Base-by-base conservation (phyloP, 169 alveolate genomes). In the Theileria annulata region DNA sequence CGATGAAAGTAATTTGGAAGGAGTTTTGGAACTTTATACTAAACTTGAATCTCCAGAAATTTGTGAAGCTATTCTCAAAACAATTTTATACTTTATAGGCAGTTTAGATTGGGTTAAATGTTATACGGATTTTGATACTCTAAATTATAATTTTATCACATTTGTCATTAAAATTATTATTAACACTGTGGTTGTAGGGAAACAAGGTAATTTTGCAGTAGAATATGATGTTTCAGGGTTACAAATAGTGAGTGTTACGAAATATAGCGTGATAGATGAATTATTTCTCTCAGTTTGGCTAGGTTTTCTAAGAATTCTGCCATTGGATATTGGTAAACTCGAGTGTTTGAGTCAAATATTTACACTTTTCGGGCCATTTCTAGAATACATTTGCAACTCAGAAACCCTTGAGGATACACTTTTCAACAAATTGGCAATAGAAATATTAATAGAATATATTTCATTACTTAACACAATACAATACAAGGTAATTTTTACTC, bases 41-140 rank as follows among this genome's bases (percentile, higher is more conserved):
- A 71, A 33, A 42, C n/a, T 30, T 69, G 71, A 15, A 21, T 31
- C 73, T 23, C 48, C 42, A 56, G 72, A 56, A 72, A 58, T 23
- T 70, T 63, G 71, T 10, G 80, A 78, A 27, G 72, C 89, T 3
- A 63, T 75, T 21, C 23, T 82, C 37, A 78, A 67, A 8, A 75
- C 85, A n/a, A 68, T 81, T 27, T 74, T 75, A 25, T 75, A 71
- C 0, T 82, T 75, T 56, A 66, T 75, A 13, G 67, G 56, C 27
- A 25, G 71, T 2, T 42, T 82, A 35, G 86, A 82, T 28, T 82
- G 85, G 85, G 67, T 25, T 21, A 37, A 72, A 12, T 75, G 81
- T 25, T 64, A 71, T 59, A 51, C 3, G 0, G 49, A 21, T 17
- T 0, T 30, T 28, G 48, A 62, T 6, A 0, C 5, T 31, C 21